Base-by-base conservation (phyloP, 78 protist species). In the slime mould (Dictyostelium discoideum) region DNA sequence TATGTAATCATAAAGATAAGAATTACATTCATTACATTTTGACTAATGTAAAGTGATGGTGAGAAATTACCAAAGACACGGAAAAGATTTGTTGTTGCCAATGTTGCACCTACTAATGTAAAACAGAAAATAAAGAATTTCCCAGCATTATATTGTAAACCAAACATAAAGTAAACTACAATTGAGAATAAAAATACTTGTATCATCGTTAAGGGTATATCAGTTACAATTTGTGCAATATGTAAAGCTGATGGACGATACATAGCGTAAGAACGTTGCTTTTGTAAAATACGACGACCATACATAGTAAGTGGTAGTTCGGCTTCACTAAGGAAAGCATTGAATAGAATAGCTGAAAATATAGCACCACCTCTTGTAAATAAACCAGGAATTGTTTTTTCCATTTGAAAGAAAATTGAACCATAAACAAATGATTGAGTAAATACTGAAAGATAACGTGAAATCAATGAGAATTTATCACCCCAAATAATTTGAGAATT, bases 251-350 rank as follows among this genome's bases (percentile, higher is more conserved):
- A 60, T 46, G 96, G 96, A 16, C 92, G 57, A 73, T 92, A 92
- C 72, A 92, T 22, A 2, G 96, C 96, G 76, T 92, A 92, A 1
- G 96, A 83, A 11, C 76, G 85, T n/a, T 92, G 96, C 37, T 92
- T 92, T 48, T 92, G 96, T 24, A 92, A 42, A 26, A 85, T 84
- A 10, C 92, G 14, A 16, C 96, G n/a, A 14, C 96, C 96, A 2
- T 63, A 3, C 46, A 92, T 84, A 2, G 85, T 50, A 32, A 50
- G 6, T 16, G 77, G 92, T 0, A 92, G 1, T 4, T 92, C 87
- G 29, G 86, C 89, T 26, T 73, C 37, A 2, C 90, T 24, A 0
- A 77, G 57, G 11, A 92, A 60, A 9, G 82, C 80, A 22, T 60
- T 84, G 29, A 92, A 92, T 9, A 84, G n/a, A 22, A 92, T 29